phyloP scores from a whole-genome alignment of 164 flowering plant genomes.

The Saururus chinensis region DNA sequence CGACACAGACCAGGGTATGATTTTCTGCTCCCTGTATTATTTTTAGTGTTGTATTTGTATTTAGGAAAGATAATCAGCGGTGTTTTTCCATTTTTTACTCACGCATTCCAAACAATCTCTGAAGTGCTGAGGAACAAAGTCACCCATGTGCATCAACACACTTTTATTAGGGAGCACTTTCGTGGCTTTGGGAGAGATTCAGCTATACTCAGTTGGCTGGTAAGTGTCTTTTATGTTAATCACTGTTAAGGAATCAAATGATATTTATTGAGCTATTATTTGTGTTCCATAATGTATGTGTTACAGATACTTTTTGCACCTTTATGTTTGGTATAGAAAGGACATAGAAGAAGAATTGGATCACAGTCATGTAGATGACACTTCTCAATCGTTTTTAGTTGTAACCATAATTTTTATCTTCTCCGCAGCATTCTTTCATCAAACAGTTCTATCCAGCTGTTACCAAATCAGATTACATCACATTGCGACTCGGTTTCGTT shows the following conservation, averaged over 20 bases:
- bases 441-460: conserved; percentile 62
- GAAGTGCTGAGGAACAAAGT: conserved; percentile 55
- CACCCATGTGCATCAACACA: conserved; percentile 70
- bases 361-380: too few relatives aligned
- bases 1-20: conserved; percentile 34
- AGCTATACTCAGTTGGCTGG: conserved; percentile 54
- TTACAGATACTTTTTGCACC: too few relatives aligned
- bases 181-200: conserved; percentile 41
- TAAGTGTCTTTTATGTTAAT: conserved; percentile 18
- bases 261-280: background rate
- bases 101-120: conserved; percentile 2
- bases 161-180: conserved; percentile 67
- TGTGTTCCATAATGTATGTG: background rate
- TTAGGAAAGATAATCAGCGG: background rate
- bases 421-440: conserved; percentile 35
- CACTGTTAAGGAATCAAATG: background rate
- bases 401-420: conserved; percentile 1
- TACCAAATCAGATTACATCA: conserved; percentile 49
- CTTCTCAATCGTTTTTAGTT: background rate
- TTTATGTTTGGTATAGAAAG: too few relatives aligned
- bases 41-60: background rate
- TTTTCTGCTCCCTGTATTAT: background rate
- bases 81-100: background rate
- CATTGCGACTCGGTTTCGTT: conserved; percentile 33
- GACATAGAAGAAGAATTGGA: too few relatives aligned